These are phyloP conservation scores for Chrysosphaeria jannelii DNA, from an alignment of 2,329 filamentous ascomycete species.

Conservation along the genomic window DNA sequence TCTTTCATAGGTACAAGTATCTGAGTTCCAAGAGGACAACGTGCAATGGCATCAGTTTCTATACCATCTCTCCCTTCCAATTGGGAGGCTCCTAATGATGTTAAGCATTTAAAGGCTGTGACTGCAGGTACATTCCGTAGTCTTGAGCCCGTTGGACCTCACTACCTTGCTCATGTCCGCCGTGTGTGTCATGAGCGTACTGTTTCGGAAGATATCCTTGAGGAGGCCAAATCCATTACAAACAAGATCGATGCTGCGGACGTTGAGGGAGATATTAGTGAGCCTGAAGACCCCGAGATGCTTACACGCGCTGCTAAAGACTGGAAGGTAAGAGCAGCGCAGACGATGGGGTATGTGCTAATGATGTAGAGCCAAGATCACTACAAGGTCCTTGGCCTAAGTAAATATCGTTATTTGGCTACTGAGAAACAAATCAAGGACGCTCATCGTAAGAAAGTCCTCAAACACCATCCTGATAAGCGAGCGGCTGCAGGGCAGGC, in stretches of 20 bases:
- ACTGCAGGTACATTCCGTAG: slow-evolving; percentile 55
- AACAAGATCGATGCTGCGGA: slow-evolving; percentile 73
- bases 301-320: slow-evolving; percentile 87
- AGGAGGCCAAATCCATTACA: slow-evolving; percentile 79
- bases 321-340: slow-evolving; percentile 47
- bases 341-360: not conserved
- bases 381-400: slow-evolving; percentile 82
- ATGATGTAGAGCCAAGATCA: slow-evolving; percentile 55
- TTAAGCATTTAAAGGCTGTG: slow-evolving; percentile 55
- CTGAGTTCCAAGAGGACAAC: too few species aligned
- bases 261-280: slow-evolving; percentile 71
- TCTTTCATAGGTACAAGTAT: too few species aligned
- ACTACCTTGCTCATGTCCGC: slow-evolving; percentile 92
- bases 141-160: slow-evolving; percentile 84
- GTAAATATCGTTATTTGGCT: slow-evolving; percentile 73
- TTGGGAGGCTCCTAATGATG: slow-evolving; percentile 74
- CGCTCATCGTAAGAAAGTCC: slow-evolving; percentile 97
- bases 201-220: slow-evolving; percentile 93
- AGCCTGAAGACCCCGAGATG: slow-evolving; percentile 78
- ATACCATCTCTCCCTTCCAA: slow-evolving; percentile 49
- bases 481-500: slow-evolving; percentile 66
- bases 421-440: slow-evolving; percentile 97
- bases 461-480: slow-evolving; percentile 97
- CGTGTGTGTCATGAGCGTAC: slow-evolving; percentile 89
- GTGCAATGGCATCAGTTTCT: too few species aligned